Conservation (phyloP, 768 basidiomycete genomes). For the Lanmaoa pseudosensibilis region DNA sequence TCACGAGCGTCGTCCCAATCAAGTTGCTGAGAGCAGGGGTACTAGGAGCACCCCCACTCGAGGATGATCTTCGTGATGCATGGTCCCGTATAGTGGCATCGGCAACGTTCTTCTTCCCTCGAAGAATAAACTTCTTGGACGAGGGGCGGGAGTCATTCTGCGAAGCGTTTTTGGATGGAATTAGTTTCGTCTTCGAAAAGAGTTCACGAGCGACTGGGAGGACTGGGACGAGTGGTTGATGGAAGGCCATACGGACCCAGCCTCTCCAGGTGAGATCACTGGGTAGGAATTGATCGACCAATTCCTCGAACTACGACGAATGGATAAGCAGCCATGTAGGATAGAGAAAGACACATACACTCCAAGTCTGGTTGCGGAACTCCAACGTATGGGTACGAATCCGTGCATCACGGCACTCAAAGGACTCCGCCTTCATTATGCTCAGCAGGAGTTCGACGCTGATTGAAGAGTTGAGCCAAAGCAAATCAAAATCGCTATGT, state of each 20-base stretch:
- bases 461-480: constrained; percentile 17
- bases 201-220: constrained; percentile 77
- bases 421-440: constrained; percentile 80
- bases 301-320: constrained; percentile 63
- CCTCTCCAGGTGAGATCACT: constrained; percentile 77
- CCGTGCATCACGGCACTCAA: constrained; percentile 76
- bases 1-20: constrained; percentile 35
- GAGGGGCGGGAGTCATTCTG: constrained; percentile 29
- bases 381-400: constrained; percentile 80
- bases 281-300: constrained; percentile 78
- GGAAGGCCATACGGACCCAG: constrained; percentile 82
- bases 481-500: neutral
- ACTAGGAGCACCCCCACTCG: constrained; percentile 12
- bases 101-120: constrained; percentile 19
- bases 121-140: constrained; percentile 21
- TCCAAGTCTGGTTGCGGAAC: constrained; percentile 81
- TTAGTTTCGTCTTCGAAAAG: constrained; percentile 74
- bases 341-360: constrained; percentile 48
- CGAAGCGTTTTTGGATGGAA: constrained; percentile 40
- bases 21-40: constrained; percentile 9
- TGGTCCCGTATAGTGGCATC: constrained; percentile 13
- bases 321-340: constrained; percentile 6
- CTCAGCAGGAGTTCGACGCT: constrained; percentile 75
- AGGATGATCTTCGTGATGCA: constrained; percentile 22
- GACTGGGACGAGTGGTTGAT: constrained; percentile 75